Conservation (phyloP, 352 stramenopile genomes). For the Pythium periplocum region DNA sequence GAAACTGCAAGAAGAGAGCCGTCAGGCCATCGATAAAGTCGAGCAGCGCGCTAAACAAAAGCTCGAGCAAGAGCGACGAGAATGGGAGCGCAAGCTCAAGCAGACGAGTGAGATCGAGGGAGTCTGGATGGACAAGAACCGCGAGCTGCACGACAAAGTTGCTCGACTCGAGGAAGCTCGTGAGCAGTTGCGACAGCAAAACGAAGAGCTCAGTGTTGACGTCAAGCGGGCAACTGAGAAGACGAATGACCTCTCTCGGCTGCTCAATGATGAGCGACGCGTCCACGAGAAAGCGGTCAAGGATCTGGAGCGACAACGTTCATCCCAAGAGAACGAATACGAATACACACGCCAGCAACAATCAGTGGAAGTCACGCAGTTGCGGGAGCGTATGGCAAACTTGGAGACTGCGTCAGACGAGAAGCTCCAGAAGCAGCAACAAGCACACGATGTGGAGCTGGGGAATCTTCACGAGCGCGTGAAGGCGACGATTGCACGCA, state of each 20-base stretch:
- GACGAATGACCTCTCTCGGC: slow-evolving; percentile 36
- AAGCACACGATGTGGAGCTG: slow-evolving; percentile 56
- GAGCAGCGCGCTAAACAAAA: slow-evolving; percentile 43
- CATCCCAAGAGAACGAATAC: slow-evolving; percentile 31
- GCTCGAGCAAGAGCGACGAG: slow-evolving; percentile 52
- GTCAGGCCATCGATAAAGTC: slow-evolving; percentile 40
- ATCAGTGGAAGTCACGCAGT: slow-evolving; percentile 27
- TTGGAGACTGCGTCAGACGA: slow-evolving; percentile 35
- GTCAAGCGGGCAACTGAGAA: slow-evolving; percentile 44
- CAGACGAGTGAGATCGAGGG: slow-evolving; percentile 71
- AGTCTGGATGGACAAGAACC: slow-evolving; percentile 86
- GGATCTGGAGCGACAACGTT: slow-evolving; percentile 43
- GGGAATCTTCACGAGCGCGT: slow-evolving; percentile 63
- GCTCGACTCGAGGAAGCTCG: slow-evolving; percentile 37
- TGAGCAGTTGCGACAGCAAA: slow-evolving; percentile 42
- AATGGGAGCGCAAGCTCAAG: slow-evolving; percentile 69
- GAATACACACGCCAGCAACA: slow-evolving; percentile 40
- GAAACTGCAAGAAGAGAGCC: slow-evolving; percentile 70
- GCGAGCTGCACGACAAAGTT: slow-evolving; percentile 67
- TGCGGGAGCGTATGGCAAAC: slow-evolving; percentile 40
- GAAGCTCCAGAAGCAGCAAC: slow-evolving; percentile 34
- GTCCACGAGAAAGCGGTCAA: slow-evolving; percentile 33
- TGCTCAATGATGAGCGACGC: slow-evolving; percentile 57
- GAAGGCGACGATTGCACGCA: slow-evolving; percentile 54
- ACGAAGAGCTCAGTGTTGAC: slow-evolving; percentile 37